phyloP scores from a whole-genome alignment of 1,139 yeast species.

The Keqinozyma sinolaborantium region DNA sequence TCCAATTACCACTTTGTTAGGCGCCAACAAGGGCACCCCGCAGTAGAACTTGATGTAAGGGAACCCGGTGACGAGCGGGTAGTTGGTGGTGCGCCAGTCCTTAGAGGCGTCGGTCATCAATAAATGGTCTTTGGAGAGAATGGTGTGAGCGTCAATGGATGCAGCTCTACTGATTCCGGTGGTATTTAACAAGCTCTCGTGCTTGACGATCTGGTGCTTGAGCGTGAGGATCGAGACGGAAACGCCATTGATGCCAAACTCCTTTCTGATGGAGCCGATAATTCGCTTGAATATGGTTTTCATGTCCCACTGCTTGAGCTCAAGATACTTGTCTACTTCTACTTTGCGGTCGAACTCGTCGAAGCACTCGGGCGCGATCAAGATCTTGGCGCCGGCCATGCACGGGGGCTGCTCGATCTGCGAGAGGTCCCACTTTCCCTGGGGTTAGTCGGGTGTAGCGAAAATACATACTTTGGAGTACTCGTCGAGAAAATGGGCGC shows the following conservation, averaged over 20 bases:
- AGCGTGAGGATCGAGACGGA: slow-evolving; percentile 56
- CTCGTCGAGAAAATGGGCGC: slow-evolving; percentile 58
- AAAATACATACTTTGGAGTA: slow-evolving; percentile 40
- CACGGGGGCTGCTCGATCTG: slow-evolving; percentile 55
- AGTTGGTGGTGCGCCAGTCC: slow-evolving; percentile 64
- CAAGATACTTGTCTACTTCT: slow-evolving; percentile 38
- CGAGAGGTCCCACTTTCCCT: slow-evolving; percentile 58
- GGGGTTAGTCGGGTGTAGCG: slow-evolving; percentile 5
- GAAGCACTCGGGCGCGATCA: slow-evolving; percentile 59
- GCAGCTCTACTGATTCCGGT: slow-evolving; percentile 51
- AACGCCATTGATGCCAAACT: slow-evolving; percentile 47
- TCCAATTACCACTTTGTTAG: slow-evolving; percentile 47
- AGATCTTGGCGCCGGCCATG: slow-evolving; percentile 41
- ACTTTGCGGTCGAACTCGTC: slow-evolving; percentile 39
- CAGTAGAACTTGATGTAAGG: slow-evolving; percentile 61
- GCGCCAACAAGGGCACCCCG: slow-evolving; percentile 53
- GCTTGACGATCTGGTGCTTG: slow-evolving; percentile 45
- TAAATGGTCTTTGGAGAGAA: slow-evolving; percentile 54
- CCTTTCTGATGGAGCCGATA: slow-evolving; percentile 28
- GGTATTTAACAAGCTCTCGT: slow-evolving; percentile 42
- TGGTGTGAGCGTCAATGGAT: slow-evolving; percentile 65
- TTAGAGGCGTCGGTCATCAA: slow-evolving; percentile 53
- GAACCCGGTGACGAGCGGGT: slow-evolving; percentile 60
- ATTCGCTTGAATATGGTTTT: slow-evolving; percentile 34
- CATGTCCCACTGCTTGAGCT: slow-evolving; percentile 51